Conservation (phyloP, 352 stramenopile genomes). For the Phytopythium sindhum region DNA sequence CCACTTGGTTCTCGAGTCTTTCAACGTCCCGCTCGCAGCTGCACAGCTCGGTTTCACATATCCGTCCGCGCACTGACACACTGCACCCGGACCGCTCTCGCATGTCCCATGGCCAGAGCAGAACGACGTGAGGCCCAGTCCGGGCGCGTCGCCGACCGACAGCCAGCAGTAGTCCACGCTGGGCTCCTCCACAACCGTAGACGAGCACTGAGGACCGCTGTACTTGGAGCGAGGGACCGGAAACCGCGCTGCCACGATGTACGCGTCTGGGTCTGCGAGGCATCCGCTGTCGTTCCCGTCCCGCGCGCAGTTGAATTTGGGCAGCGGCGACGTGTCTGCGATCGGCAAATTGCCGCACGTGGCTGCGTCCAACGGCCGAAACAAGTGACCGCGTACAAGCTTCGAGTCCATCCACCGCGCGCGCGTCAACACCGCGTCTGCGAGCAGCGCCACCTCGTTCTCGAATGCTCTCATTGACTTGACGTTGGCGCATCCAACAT, state of each 20-base stretch:
- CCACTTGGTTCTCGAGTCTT: not conserved
- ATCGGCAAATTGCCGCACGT: constrained; percentile 2
- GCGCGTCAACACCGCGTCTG: constrained; percentile 10
- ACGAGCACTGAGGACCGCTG: constrained; percentile 13
- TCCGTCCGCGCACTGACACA: constrained; percentile 3
- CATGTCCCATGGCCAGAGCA: constrained; percentile 18
- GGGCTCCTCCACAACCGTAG: not conserved
- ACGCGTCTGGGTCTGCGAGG: constrained; percentile 17
- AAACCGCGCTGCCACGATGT: constrained; percentile 18
- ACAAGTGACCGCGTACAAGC: not conserved
- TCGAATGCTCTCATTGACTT: constrained; percentile 13
- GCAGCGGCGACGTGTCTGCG: constrained; percentile 7
- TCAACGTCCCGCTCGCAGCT: not conserved
- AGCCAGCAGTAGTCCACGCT: constrained; percentile 24
- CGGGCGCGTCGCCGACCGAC: constrained; percentile 7
- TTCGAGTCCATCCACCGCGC: constrained; percentile 26
- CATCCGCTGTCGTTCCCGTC: constrained; percentile 19
- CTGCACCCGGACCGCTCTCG: not conserved
- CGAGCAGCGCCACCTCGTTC: constrained; percentile 15
- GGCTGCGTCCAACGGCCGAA: not conserved
- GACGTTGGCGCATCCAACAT: constrained; percentile 26
- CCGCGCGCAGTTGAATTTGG: constrained; percentile 20
- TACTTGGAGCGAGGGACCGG: constrained; percentile 7
- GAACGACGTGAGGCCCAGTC: constrained; percentile 12
- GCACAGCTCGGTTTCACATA: not conserved